These are phyloP conservation scores for Xenosphaeropsis pyriputrescens DNA, from an alignment of 2,329 filamentous ascomycete genomes.

Conservation along the genomic window DNA sequence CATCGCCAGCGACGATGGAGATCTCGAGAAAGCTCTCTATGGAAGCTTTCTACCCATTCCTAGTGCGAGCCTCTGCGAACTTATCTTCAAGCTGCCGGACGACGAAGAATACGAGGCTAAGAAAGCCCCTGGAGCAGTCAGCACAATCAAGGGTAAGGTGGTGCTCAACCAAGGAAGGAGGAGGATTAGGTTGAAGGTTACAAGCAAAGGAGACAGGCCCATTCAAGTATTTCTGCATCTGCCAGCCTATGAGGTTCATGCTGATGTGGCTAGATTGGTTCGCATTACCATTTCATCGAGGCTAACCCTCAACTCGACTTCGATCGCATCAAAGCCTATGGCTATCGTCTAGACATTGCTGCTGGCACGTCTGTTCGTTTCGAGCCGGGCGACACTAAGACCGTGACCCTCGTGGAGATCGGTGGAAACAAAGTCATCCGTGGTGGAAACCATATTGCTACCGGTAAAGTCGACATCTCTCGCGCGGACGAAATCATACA, in stretches of 20 bases:
- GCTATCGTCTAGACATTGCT: conserved; percentile 76
- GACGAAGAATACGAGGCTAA: conserved; percentile 49
- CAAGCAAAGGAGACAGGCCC: conserved; percentile 76
- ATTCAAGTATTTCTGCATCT: conserved; percentile 49
- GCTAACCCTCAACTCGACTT: conserved; percentile 85
- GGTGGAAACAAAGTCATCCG: conserved; percentile 65
- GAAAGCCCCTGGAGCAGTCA: conserved; percentile 65
- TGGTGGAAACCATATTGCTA: conserved; percentile 71
- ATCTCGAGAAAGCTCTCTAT: conserved; percentile 77
- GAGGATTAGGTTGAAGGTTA: conserved; percentile 62
- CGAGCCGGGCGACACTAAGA: conserved; percentile 85
- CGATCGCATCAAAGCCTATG: conserved; percentile 69
- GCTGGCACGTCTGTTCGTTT: conserved; percentile 88
- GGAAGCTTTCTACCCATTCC: conserved; percentile 83
- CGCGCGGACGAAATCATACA: conserved; percentile 51
- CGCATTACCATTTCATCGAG: conserved; percentile 93
- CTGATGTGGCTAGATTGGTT: conserved; percentile 44
- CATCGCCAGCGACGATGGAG: conserved; percentile 71
- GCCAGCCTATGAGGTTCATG: conserved; percentile 1
- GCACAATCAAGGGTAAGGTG: conserved; percentile 54
- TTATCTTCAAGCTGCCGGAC: conserved; percentile 44
- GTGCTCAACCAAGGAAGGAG: conserved; percentile 59
- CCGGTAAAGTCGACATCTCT: conserved; percentile 51
- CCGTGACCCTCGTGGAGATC: conserved; percentile 81
- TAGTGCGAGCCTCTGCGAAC: conserved; percentile 47